phyloP scores from a whole-genome alignment of 1,139 yeast species.

The Kodamaea suecica region DNA sequence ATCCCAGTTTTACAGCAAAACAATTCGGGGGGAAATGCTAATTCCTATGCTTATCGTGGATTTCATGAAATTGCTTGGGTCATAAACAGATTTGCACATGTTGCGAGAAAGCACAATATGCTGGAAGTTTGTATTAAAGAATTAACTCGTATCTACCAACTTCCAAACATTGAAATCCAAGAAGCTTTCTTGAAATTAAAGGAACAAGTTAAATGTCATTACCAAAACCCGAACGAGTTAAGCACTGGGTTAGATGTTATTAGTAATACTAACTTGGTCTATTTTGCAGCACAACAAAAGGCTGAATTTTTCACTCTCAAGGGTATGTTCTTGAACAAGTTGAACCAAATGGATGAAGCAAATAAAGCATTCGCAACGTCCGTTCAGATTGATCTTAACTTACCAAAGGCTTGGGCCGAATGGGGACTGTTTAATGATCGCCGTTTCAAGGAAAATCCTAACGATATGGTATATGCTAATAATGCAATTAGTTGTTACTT shows the following conservation, averaged over 20 bases:
- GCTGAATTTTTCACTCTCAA: conserved; percentile 96
- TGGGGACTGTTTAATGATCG: conserved; percentile 97
- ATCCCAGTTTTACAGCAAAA: conserved; percentile 82
- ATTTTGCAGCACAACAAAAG: conserved; percentile 95
- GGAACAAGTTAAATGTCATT: conserved; percentile 97
- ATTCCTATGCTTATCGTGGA: conserved; percentile 93
- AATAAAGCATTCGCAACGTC: conserved; percentile 97
- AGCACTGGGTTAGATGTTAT: conserved; percentile 96
- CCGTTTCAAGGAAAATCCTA: conserved; percentile 80
- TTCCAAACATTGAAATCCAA: conserved; percentile 97
- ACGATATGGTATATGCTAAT: conserved; percentile 80
- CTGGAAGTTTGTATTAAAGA: conserved; percentile 95
- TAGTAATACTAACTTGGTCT: conserved; percentile 91
- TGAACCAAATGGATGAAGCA: conserved; percentile 89
- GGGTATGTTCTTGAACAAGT: conserved; percentile 94
- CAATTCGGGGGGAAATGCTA: conserved; percentile 68
- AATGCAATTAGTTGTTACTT: conserved; percentile 94
- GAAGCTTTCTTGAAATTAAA: conserved; percentile 94
- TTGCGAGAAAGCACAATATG: conserved; percentile 94
- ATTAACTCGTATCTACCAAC: conserved; percentile 86
- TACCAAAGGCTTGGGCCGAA: conserved; percentile 99
- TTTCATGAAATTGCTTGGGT: conserved; percentile 99
- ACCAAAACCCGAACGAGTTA: conserved; percentile 80
- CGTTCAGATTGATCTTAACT: conserved; percentile 87
- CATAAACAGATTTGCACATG: conserved; percentile 96